Evolutionary conservation across 805 yeast species (phyloP).

Genomic region (Priceomyces medius): DNA sequence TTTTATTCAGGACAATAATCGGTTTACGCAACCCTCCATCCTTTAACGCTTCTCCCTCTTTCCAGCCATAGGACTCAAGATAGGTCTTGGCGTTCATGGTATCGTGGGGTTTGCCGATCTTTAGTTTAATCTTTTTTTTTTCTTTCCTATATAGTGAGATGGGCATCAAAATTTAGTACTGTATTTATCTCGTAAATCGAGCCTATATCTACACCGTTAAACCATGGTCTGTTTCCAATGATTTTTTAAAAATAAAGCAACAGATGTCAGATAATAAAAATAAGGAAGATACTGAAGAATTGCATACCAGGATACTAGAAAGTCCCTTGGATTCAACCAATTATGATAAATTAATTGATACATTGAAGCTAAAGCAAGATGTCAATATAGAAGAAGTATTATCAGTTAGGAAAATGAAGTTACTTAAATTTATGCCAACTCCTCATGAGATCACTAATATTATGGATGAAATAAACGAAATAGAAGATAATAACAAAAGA

Average conservation of each 20-base stretch:
- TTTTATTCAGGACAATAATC: constrained; percentile 83
- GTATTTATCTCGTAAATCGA: no score
- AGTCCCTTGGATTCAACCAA: constrained; percentile 14
- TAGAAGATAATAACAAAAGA: constrained; percentile 10
- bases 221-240: no score
- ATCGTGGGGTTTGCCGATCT: background rate
- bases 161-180: constrained; percentile 2
- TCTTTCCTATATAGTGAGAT: no score
- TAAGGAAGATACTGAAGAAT: background rate
- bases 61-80: constrained; percentile 83
- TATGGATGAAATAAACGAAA: constrained; percentile 17
- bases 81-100: constrained; percentile 77
- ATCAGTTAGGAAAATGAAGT: constrained; percentile 11
- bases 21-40: constrained; percentile 83
- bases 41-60: constrained; percentile 81
- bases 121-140: background rate
- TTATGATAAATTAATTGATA: constrained; percentile 17
- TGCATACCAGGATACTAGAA: constrained; percentile 7
- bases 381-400: constrained; percentile 6
- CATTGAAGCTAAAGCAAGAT: constrained; percentile 7
- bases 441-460: constrained; percentile 14
- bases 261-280: background rate
- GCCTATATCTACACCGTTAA: no score
- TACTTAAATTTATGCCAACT: constrained; percentile 10
- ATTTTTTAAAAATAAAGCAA: background rate